These are phyloP conservation scores for Alectoria sarmentosa DNA, from an alignment of 495 filamentous ascomycete genomes.

Conservation along the genomic window DNA sequence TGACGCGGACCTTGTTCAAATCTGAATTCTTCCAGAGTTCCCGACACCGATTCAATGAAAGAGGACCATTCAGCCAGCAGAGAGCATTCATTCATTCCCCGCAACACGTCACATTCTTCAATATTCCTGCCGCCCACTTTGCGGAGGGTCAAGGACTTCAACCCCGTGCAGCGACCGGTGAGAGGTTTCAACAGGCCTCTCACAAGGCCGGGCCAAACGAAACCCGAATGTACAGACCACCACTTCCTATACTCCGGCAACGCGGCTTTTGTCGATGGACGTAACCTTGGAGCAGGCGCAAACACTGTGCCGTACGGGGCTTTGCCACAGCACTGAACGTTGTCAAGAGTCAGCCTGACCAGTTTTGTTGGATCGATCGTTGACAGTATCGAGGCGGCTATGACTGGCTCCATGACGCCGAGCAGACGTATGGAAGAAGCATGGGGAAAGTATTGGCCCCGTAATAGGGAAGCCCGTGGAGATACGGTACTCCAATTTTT, in stretches of 20 bases:
- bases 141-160: neutral
- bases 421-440: neutral
- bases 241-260: neutral
- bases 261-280: neutral
- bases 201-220: neutral
- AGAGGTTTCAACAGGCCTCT: neutral
- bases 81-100: neutral
- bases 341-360: neutral
- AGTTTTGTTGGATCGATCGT: neutral
- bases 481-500: neutral
- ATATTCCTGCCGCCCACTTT: neutral
- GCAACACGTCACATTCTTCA: neutral
- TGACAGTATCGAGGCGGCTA: neutral
- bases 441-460: neutral
- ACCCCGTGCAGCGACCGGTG: neutral
- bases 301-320: neutral
- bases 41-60: neutral
- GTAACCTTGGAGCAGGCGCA: neutral
- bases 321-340: neutral
- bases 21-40: neutral
- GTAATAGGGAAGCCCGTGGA: neutral
- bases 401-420: neutral
- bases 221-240: neutral
- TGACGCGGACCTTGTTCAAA: neutral
- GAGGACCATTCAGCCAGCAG: neutral